Conservation (phyloP, 495 filamentous ascomycete species). For the Neurospora terricola region DNA sequence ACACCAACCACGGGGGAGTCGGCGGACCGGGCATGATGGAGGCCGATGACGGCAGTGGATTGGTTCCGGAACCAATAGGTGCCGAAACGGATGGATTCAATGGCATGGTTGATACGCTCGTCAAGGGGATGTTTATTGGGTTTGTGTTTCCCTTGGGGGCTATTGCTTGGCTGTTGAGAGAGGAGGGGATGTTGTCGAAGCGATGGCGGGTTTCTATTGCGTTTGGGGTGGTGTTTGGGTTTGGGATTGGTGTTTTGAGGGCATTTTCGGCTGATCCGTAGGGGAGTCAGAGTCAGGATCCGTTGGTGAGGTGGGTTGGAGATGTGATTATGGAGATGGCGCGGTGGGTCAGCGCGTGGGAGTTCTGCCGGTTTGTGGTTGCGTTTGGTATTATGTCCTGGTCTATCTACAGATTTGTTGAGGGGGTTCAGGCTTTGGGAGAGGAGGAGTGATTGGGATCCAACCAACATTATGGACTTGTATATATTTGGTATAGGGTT, state of each 20-base stretch:
- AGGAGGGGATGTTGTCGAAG: conserved; percentile 81
- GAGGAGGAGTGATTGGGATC: not conserved
- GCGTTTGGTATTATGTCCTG: not conserved
- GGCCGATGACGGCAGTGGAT: conserved; percentile 22
- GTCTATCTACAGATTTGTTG: not conserved
- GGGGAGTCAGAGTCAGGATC: conserved; percentile 4
- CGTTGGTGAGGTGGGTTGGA: not conserved
- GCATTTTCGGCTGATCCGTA: conserved; percentile 23
- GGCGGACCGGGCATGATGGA: conserved; percentile 20
- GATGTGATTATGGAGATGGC: not conserved
- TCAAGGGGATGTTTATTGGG: conserved; percentile 79
- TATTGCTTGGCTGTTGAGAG: conserved; percentile 71
- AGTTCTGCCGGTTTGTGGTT: not conserved
- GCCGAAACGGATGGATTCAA: conserved; percentile 37
- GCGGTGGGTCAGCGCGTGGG: not conserved
- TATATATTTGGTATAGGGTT: not conserved
- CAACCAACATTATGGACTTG: not conserved
- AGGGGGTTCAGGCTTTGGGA: not conserved
- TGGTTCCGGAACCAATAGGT: conserved; percentile 13
- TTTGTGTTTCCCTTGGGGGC: conserved; percentile 91
- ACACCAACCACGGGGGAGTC: conserved; percentile 46
- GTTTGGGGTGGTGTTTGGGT: conserved; percentile 55
- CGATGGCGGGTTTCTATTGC: conserved; percentile 75
- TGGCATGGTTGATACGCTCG: conserved; percentile 62
- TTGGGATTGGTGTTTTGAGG: conserved; percentile 32